Percentiles rank a stretch among this genome's conserved stretches.
phyloP scores from a whole-genome alignment of 768 basidiomycete genomes.

The Tulasnella sp. region DNA sequence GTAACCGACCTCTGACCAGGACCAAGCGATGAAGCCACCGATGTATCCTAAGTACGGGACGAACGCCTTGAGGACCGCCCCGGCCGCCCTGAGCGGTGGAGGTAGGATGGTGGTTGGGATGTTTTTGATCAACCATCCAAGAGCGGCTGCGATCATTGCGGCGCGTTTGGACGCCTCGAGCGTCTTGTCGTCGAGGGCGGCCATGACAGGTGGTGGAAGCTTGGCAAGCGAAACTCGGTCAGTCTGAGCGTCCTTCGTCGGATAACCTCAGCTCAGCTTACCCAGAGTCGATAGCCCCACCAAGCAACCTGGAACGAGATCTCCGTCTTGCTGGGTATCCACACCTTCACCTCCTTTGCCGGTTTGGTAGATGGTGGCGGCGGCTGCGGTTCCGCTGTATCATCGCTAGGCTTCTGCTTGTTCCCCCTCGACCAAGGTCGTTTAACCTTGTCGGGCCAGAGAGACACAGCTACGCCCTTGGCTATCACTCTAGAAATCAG shows the following conservation, averaged over 20 bases:
- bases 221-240: constrained; percentile 39
- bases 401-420: not conserved
- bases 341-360: constrained; percentile 47
- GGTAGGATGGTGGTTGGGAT: constrained; percentile 66
- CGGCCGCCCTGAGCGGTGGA: constrained; percentile 59
- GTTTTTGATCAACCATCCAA: constrained; percentile 70
- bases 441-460: constrained; percentile 30
- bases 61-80: constrained; percentile 58
- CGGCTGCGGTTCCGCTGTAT: not conserved
- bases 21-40: constrained; percentile 71
- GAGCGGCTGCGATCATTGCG: constrained; percentile 71
- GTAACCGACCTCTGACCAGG: constrained; percentile 72
- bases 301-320: constrained; percentile 75
- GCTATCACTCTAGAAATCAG: constrained; percentile 24
- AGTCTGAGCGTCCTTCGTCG: not conserved
- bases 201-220: constrained; percentile 75
- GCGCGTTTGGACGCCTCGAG: constrained; percentile 73
- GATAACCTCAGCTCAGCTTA: not conserved
- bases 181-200: constrained; percentile 61
- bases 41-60: constrained; percentile 33
- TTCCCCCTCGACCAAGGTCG: constrained; percentile 25
- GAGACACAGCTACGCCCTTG: constrained; percentile 15
- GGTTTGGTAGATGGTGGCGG: constrained; percentile 20
- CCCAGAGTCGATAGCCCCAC: constrained; percentile 80
- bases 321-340: constrained; percentile 77